Base-by-base conservation (phyloP, 805 yeast genomes). In the Lipomyces mesembrius region DNA sequence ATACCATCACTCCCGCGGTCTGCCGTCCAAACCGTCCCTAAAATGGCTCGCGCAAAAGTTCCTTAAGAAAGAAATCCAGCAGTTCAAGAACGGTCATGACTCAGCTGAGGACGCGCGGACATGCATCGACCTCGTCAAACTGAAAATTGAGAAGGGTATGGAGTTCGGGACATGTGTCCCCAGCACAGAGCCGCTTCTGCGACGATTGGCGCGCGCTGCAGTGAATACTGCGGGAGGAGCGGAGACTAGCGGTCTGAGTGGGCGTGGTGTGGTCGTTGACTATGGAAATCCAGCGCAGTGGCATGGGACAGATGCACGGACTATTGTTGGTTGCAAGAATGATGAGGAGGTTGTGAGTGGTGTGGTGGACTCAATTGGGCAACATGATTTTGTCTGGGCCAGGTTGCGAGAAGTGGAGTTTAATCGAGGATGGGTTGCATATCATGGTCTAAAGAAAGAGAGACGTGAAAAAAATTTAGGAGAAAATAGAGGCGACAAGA, bases 91-190 rank as follows among this genome's bases (percentile, higher is more conserved):
- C 2, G 97, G 96, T 0, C 98, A 94, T 77, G 90, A 93, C 62
- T 89, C 98, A 0, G 83, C 89, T 3, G 97, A 91, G 75, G 99
- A 94, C 75, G 89, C 97, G 12, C 76, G 76, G 35, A 87, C 97
- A 0, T 91, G 97, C 75, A 80, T 93, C 74, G 92, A 91, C 61
- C 82, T 94, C 60, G 85, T 90, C 1, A 87, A 90, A 72, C 72
- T 87, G 71, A 92, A 93, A 74, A 77, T 92, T 14, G 77, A 81
- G 3, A 86, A 88, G 64, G 98, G 97, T 0, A 75, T 78, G 5
- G 78, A 82, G 2, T 89, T 84, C 77, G 98, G 98, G 0, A 79
- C 79, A 64, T 79, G 79, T 35, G 62, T 61, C 9, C 67, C 37
- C 58, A 70, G 62, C 37, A 64, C 71, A 4, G 75, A 73, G 61